A percentile compares a stretch with the other conserved stretches of the same genome.
Conservation (phyloP, 768 basidiomycete genomes). For the Trametes villosa region DNA sequence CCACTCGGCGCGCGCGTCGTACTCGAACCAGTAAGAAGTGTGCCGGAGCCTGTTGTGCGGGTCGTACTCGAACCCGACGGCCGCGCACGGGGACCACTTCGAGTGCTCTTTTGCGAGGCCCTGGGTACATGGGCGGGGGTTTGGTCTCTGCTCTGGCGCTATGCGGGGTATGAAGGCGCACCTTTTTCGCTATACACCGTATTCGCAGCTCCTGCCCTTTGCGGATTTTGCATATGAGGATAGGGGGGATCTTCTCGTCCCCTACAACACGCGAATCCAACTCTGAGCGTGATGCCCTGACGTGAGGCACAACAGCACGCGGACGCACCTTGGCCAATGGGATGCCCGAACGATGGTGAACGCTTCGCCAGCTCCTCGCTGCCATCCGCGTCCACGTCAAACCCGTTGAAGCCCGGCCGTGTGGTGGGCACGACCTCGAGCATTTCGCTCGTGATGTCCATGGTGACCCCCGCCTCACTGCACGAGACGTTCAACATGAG, state of each 20-base stretch:
- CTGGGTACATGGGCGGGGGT: slow-evolving; percentile 44
- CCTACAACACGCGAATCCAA: slow-evolving; percentile 43
- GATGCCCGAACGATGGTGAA: slow-evolving; percentile 73
- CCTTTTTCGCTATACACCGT: slow-evolving; percentile 92
- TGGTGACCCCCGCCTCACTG: slow-evolving; percentile 63
- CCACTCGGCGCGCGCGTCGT: slow-evolving; percentile 84
- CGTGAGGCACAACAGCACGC: no score
- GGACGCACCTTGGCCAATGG: slow-evolving; percentile 81
- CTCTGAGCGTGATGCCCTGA: background rate
- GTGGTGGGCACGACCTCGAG: slow-evolving; percentile 60
- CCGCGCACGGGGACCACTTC: slow-evolving; percentile 97
- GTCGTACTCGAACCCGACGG: slow-evolving; percentile 96
- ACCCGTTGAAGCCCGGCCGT: slow-evolving; percentile 15
- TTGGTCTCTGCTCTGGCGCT: background rate
- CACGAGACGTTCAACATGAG: slow-evolving; percentile 81
- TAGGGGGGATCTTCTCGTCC: slow-evolving; percentile 63
- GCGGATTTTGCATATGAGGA: slow-evolving; percentile 89
- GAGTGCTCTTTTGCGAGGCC: slow-evolving; percentile 98
- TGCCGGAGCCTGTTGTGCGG: slow-evolving; percentile 97
- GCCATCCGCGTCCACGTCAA: slow-evolving; percentile 45
- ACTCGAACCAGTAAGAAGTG: slow-evolving; percentile 94
- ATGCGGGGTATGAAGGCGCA: slow-evolving; percentile 36
- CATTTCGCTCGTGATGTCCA: slow-evolving; percentile 87
- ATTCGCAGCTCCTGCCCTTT: slow-evolving; percentile 91
- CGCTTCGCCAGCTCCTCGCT: slow-evolving; percentile 81